Percentiles rank a stretch among this genome's conserved stretches.
phyloP scores from a whole-genome alignment of 164 flowering plant genomes.

The Stephania yunnanensis region DNA sequence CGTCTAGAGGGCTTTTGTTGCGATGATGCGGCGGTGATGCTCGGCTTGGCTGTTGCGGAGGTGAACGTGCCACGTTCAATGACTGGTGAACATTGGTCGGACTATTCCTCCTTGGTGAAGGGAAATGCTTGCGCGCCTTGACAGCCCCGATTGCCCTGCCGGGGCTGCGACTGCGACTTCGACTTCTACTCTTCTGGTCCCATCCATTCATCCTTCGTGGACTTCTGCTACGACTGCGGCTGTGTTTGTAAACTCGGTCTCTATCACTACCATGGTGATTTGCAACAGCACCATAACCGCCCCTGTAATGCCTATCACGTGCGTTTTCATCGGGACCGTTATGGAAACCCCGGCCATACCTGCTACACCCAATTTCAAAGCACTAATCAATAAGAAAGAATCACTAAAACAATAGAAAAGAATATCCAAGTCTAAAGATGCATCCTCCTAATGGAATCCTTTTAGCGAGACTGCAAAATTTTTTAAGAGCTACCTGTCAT shows the following conservation, averaged over 20 bases:
- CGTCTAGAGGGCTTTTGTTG: not conserved
- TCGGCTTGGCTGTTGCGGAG: not conserved
- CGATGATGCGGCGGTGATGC: not conserved
- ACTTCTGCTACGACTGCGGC: conserved; percentile 29
- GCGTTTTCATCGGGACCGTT: conserved; percentile 15
- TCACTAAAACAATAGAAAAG: not conserved
- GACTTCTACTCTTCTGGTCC: conserved; percentile 16
- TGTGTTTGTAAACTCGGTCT: conserved; percentile 7
- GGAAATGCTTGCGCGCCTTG: conserved; percentile 4
- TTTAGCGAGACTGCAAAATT: no score
- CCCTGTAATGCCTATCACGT: conserved; percentile 20
- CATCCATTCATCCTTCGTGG: conserved; percentile 23
- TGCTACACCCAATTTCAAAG: conserved; percentile 15
- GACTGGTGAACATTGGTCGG: not conserved
- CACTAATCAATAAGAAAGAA: not conserved
- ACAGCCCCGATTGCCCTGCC: conserved; percentile 22
- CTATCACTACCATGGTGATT: conserved; percentile 16
- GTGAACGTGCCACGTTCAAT: not conserved
- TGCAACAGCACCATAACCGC: not conserved
- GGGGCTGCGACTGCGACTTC: conserved; percentile 25
- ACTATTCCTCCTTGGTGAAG: not conserved
- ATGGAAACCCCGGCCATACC: conserved; percentile 27
- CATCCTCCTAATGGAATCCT: no score
- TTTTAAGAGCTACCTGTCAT: conserved; percentile 32
- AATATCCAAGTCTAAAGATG: not conserved